Base-by-base conservation (phyloP, 352 stramenopile genomes). In the Globisporangium irregulare region DNA sequence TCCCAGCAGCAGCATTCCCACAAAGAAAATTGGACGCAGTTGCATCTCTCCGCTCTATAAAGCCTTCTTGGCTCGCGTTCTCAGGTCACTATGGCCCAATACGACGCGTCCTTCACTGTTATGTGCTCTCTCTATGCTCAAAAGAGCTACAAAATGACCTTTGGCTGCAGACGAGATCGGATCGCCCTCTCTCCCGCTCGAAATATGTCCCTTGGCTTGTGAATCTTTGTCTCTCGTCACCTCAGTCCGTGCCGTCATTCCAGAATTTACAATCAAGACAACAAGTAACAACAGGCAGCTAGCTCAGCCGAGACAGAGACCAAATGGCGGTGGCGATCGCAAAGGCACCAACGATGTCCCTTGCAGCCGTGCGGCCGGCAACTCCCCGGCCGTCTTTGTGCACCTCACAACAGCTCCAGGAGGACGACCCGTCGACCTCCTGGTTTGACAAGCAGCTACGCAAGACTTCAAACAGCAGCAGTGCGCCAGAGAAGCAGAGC, bases 371-470 rank as follows among this genome's bases (percentile, higher is more conserved):
- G 20, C 59, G 59, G 5, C 59, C 59, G 12, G 36, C 59, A 25
- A 65, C 59, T 18, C 59, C 59, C 15, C 59, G 59, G 9, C 59
- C 59, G 43, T 43, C 38, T 27, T 55, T 18, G n/a, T 55, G 41
- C 43, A n/a, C 10, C 24, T 18, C 20, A 22, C 43, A 50, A 20
- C 43, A 50, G 43, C 43, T 50, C 15, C 43, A 9, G 43, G 43
- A 50, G 43, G 43, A 50, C 15, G 43, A 57, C 38, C 20, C n/a
- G 10, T 43, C 59, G 4, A 58, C 59, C 24, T 24, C 38, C 36
- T 50, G 43, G 43, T 36, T 57, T 6, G 27, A 43, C 25, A 58
- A 29, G 59, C 24, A 57, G 27, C 41, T 57, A 24, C 25, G 20
- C 20, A 69, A 61, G 50, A 57, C 18, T 18, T 32, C 38, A 8